A percentile compares a stretch with the other conserved stretches of the same genome.
phyloP scores from a whole-genome alignment of 495 filamentous ascomycete species.

The Penicillium macrosclerotiorum region DNA sequence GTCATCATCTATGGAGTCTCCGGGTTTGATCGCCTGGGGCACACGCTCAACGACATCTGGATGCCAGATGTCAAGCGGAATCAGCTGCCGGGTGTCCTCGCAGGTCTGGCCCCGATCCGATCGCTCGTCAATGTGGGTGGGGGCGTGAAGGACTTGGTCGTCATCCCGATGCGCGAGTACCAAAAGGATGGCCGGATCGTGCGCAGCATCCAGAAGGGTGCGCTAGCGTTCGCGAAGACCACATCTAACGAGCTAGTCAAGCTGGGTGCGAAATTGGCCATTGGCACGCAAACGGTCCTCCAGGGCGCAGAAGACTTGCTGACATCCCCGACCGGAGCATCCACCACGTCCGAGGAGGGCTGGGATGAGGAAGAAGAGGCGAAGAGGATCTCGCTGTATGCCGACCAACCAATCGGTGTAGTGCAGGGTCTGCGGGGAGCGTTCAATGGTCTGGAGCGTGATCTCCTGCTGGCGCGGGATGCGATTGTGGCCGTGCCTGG shows the following conservation, averaged over 20 bases:
- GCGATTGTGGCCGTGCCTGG: constrained; percentile 93
- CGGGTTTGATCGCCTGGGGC: constrained; percentile 83
- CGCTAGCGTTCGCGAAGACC: constrained; percentile 82
- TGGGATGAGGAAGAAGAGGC: constrained; percentile 60
- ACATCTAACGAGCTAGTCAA: constrained; percentile 89
- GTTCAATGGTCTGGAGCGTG: constrained; percentile 76
- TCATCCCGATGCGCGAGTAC: constrained; percentile 89
- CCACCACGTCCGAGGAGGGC: constrained; percentile 52
- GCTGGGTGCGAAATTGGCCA: constrained; percentile 89
- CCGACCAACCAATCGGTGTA: constrained; percentile 86
- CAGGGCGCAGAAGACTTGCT: constrained; percentile 85
- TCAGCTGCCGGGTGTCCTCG: constrained; percentile 85
- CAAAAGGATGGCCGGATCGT: constrained; percentile 90
- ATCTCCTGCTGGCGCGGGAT: constrained; percentile 78
- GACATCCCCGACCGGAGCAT: constrained; percentile 36
- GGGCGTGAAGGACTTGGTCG: constrained; percentile 80
- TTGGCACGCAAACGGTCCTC: constrained; percentile 88
- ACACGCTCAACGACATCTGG: constrained; percentile 93
- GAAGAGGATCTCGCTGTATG: constrained; percentile 82
- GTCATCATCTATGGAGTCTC: constrained; percentile 89
- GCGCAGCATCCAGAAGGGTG: constrained; percentile 87
- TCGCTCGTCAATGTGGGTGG: constrained; percentile 86
- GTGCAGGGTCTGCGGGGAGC: constrained; percentile 81
- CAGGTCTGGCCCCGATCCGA: constrained; percentile 85
- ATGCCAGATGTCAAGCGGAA: constrained; percentile 89